Percentiles rank a stretch among this genome's conserved stretches.
phyloP scores from a whole-genome alignment of 116 monocot genomes.

The Cymodocea nodosa region DNA sequence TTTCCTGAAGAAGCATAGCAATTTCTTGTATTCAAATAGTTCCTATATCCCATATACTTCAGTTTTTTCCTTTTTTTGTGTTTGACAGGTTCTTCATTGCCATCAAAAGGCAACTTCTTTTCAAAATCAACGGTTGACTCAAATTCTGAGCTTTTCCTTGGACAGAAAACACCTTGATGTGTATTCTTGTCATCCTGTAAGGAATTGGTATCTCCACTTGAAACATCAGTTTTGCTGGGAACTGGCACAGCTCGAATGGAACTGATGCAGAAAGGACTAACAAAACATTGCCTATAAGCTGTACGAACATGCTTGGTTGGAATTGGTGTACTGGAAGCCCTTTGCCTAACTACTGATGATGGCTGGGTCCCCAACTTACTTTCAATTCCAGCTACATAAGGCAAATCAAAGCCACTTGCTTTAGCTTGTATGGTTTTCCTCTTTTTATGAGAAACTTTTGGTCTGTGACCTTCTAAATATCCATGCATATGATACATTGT shows the following conservation, averaged over 20 bases:
- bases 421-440: constrained; percentile 44
- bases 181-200: constrained; percentile 82
- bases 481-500: constrained; percentile 33
- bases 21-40: constrained; percentile 34
- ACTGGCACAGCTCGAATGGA: constrained; percentile 26
- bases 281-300: constrained; percentile 53
- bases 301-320: constrained; percentile 79
- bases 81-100: constrained; percentile 36
- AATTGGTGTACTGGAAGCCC: constrained; percentile 45
- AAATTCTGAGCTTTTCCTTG: constrained; percentile 54
- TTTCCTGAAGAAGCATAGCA: constrained; percentile 41
- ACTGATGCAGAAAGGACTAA: constrained; percentile 39
- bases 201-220: constrained; percentile 91
- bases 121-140: constrained; percentile 76
- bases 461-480: constrained; percentile 38
- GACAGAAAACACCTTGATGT: constrained; percentile 44
- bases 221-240: constrained; percentile 77
- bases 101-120: constrained; percentile 40
- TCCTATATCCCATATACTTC: constrained; percentile 51
- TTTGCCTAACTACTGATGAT: constrained; percentile 32
- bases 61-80: constrained; percentile 82
- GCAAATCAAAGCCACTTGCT: constrained; percentile 30
- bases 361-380: constrained; percentile 30
- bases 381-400: constrained; percentile 37
- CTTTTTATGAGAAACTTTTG: constrained; percentile 49